These are phyloP conservation scores for Trichothecium sympodiale DNA, from an alignment of 2,329 filamentous ascomycete genomes.

Conservation along the genomic window DNA sequence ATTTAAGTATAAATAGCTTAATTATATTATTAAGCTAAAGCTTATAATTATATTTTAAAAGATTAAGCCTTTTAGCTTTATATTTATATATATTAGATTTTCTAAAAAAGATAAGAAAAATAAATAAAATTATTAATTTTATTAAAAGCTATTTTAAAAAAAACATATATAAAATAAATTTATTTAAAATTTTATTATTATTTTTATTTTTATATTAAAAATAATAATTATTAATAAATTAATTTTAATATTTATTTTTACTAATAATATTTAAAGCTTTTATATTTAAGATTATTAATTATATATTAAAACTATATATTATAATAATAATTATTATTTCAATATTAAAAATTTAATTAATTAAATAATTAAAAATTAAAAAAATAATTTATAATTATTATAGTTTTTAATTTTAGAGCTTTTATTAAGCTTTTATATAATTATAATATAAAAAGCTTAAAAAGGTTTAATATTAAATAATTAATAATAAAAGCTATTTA, in stretches of 20 bases:
- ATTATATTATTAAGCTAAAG: too few relatives aligned
- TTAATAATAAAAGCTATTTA: too few relatives aligned
- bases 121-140: too few relatives aligned
- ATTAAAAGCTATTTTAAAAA: too few relatives aligned
- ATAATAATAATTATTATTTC: neutral
- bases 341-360: neutral
- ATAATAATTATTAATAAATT: slow-evolving; percentile 1
- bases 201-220: neutral
- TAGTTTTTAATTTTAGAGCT: neutral
- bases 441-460: too few relatives aligned
- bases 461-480: too few relatives aligned
- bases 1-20: too few relatives aligned
- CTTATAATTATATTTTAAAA: too few relatives aligned
- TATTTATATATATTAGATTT: too few relatives aligned
- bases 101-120: too few relatives aligned
- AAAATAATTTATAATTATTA: neutral
- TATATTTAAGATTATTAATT: neutral
- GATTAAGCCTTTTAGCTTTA: too few relatives aligned
- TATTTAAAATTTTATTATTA: neutral
- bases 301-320: neutral
- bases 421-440: too few relatives aligned
- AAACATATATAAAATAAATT: neutral
- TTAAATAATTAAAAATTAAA: neutral
- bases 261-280: neutral
- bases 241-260: neutral